Conservation (phyloP, 2,329 filamentous ascomycete genomes). For the Fusarium keratoplasticum region DNA sequence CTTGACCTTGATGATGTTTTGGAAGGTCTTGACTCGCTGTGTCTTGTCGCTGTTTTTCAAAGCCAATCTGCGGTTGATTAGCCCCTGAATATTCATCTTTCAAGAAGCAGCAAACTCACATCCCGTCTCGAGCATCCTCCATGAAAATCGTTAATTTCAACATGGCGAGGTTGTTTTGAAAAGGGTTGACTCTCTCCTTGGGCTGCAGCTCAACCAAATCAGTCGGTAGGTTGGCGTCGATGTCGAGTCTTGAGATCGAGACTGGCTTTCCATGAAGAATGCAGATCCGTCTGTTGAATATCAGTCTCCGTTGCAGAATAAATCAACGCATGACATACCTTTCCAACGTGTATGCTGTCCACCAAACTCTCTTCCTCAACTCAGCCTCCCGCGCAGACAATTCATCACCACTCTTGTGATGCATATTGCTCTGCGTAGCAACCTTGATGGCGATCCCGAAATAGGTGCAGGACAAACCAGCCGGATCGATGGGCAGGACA, state of each 20-base stretch:
- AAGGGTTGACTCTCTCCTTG: conserved; percentile 26
- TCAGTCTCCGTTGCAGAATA: not conserved
- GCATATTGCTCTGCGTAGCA: conserved; percentile 33
- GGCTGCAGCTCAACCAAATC: conserved; percentile 28
- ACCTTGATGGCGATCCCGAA: conserved; percentile 38
- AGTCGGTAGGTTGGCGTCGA: conserved; percentile 17
- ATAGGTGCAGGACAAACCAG: conserved; percentile 36
- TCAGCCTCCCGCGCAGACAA: not conserved
- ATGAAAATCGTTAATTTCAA: conserved; percentile 34
- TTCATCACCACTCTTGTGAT: not conserved
- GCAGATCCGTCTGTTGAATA: conserved; percentile 22
- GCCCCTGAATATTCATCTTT: not conserved
- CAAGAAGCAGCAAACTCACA: conserved; percentile 5
- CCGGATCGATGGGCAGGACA: conserved; percentile 32
- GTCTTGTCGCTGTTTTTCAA: conserved; percentile 21
- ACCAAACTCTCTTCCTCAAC: conserved; percentile 38
- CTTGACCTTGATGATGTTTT: conserved; percentile 20
- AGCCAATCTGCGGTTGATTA: conserved; percentile 8
- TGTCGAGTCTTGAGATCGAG: conserved; percentile 27
- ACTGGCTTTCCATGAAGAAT: conserved; percentile 36
- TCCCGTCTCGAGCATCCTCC: conserved; percentile 35
- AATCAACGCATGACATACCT: conserved; percentile 9
- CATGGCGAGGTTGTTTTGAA: conserved; percentile 32
- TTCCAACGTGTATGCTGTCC: conserved; percentile 38
- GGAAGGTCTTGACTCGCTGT: not conserved